A percentile compares a stretch with the other conserved stretches of the same genome.
phyloP scores from a whole-genome alignment of 257 asterid species.

The Salvia hispanica region DNA sequence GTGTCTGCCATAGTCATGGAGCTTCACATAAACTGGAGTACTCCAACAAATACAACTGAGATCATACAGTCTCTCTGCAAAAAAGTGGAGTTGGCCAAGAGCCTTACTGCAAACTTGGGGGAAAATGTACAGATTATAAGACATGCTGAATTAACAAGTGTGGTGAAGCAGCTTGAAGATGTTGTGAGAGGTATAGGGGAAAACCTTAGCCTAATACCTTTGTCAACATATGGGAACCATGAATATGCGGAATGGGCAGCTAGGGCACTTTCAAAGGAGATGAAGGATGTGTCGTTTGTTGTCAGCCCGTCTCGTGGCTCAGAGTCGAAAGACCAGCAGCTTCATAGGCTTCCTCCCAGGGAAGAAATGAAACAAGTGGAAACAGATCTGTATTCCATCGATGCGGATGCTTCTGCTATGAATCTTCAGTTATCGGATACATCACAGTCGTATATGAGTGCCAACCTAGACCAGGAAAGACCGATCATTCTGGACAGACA shows the following conservation, averaged over 20 bases:
- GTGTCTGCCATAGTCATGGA: conserved; percentile 59
- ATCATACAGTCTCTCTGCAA: conserved; percentile 46
- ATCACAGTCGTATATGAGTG: conserved; percentile 32
- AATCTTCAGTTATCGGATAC: conserved; percentile 38
- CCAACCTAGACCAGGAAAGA: conserved; percentile 38
- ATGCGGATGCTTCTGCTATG: conserved; percentile 45
- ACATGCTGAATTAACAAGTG: conserved; percentile 34
- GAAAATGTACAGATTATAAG: conserved; percentile 26
- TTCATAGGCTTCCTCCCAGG: conserved; percentile 20
- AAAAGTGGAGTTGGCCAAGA: conserved; percentile 51
- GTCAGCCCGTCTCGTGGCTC: conserved; percentile 27
- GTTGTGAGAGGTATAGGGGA: conserved; percentile 56
- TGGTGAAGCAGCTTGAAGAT: conserved; percentile 53
- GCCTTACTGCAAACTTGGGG: conserved; percentile 38
- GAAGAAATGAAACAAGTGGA: conserved; percentile 39
- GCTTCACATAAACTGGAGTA: conserved; percentile 45
- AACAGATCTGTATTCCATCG: conserved; percentile 64
- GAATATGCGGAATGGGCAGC: conserved; percentile 56
- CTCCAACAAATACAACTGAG: conserved; percentile 46
- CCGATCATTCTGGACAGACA: conserved; percentile 23
- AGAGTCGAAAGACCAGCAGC: conserved; percentile 31
- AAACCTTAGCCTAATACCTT: conserved; percentile 49
- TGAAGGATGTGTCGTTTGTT: conserved; percentile 44
- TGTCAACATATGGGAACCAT: conserved; percentile 45
- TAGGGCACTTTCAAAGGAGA: conserved; percentile 61